Base-by-base conservation (phyloP, 306 rosid genomes). In the Macrotyloma uniflorum region DNA sequence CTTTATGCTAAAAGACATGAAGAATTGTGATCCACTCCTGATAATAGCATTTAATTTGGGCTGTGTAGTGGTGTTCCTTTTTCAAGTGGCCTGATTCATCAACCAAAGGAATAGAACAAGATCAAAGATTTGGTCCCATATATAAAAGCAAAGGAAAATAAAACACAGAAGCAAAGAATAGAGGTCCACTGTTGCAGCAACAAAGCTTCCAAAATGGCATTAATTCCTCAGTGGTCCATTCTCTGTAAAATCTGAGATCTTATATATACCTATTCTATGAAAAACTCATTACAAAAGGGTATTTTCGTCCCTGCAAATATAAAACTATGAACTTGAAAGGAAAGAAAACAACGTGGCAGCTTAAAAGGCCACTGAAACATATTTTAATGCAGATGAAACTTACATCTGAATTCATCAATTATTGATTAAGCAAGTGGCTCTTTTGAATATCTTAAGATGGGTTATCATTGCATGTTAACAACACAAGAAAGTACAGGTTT, bases 401-500 rank as follows among this genome's bases (percentile, higher is more conserved):
- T 20, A 22, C 46, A 67, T 12, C 75, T 36, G n/a, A 66, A 40
- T 75, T 16, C 46, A 78, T 57, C 15, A 72, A 72, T 63, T 72
- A 63, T 79, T 79, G 63, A 72, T 33, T 79, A 79, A 20, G 33
- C 9, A 24, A 43, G 49, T 75, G 22, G 22, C 67, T 54, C 62
- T 18, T 20, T 0, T 16, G 38, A 81, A 50, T 79, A 78, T 76
- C 54, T 42, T n/a, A 40, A 50, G 3, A 10, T 32, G 30, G 65
- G 80, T 77, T 38, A 88, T 85, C 74, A 85, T 85, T 59, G 84
- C 65, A 26, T 63, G 35, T 65, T 30, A 65, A 72, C 46, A 36
- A 26, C 58, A 26, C 5, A 42, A 42, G 36, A 68, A 61, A 68
- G 74, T 68, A 46, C 58, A 68, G 0, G 57, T n/a, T 45, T 68